Conservation (phyloP, 306 rosid genomes). For the Notholithocarpus densiflorus region DNA sequence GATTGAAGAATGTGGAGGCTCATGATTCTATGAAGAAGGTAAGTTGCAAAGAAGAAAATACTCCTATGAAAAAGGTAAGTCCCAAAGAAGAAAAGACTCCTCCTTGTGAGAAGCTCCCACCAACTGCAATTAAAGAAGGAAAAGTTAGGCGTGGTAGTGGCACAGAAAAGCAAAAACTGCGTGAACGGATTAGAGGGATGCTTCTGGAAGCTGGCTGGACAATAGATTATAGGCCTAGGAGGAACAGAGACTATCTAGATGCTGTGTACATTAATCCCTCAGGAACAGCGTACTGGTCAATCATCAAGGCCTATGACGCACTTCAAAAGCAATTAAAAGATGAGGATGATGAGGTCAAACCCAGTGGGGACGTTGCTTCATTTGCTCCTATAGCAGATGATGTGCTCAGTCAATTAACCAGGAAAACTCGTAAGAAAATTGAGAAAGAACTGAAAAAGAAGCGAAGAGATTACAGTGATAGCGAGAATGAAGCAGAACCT, state of each 20-base stretch:
- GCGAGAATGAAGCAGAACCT: slow-evolving; percentile 52
- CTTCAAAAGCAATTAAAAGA: slow-evolving; percentile 81
- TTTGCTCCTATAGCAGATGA: slow-evolving; percentile 74
- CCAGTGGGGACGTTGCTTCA: slow-evolving; percentile 51
- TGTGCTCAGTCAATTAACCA: slow-evolving; percentile 81
- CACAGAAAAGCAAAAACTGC: slow-evolving; percentile 92
- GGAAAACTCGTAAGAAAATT: slow-evolving; percentile 90
- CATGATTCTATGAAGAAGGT: slow-evolving; percentile 41
- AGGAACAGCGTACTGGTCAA: slow-evolving; percentile 98
- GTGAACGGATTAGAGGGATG: slow-evolving; percentile 85
- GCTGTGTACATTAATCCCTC: slow-evolving; percentile 86
- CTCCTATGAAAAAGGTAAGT: neutral
- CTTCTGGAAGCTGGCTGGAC: slow-evolving; percentile 85
- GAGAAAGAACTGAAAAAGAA: slow-evolving; percentile 81
- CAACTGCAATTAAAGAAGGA: slow-evolving; percentile 50
- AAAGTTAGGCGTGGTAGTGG: slow-evolving; percentile 86
- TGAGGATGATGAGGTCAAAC: slow-evolving; percentile 47
- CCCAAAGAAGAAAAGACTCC: slow-evolving; percentile 44
- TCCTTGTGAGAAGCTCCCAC: slow-evolving; percentile 48
- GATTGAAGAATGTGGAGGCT: slow-evolving; percentile 44
- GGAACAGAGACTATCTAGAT: slow-evolving; percentile 95
- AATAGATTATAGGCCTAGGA: slow-evolving; percentile 90
- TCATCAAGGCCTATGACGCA: slow-evolving; percentile 95
- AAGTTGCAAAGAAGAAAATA: slow-evolving; percentile 38
- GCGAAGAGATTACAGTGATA: slow-evolving; percentile 45